Conservation (phyloP, 176 grass and related monocot genomes). For the Melocanna baccifera region DNA sequence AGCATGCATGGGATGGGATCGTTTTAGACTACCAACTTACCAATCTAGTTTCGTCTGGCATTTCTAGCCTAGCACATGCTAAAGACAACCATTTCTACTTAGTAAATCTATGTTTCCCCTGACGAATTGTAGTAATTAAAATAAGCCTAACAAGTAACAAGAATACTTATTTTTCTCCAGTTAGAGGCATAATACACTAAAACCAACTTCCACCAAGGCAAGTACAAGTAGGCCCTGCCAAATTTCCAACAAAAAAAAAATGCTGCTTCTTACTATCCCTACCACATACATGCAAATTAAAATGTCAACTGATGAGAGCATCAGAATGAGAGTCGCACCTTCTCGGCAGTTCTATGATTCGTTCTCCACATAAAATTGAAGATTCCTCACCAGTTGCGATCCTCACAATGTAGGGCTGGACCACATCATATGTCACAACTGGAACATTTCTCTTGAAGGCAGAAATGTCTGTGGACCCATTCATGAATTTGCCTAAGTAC, state of each 20-base stretch:
- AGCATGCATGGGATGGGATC: background rate
- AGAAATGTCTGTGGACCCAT: slow-evolving; percentile 52
- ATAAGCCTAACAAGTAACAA: background rate
- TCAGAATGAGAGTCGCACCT: slow-evolving; percentile 40
- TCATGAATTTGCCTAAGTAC: slow-evolving; percentile 68
- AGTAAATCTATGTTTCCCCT: background rate
- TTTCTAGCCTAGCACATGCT: background rate
- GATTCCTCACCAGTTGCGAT: slow-evolving; percentile 56
- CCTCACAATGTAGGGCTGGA: slow-evolving; percentile 62
- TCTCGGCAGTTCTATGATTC: slow-evolving; percentile 58
- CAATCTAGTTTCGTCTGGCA: background rate
- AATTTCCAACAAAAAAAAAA: slow-evolving; percentile 10
- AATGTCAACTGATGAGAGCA: background rate
- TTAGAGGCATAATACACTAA: background rate
- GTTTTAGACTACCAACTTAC: background rate
- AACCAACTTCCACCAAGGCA: background rate
- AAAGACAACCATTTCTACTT: background rate
- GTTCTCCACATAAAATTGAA: slow-evolving; percentile 67
- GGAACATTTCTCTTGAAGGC: slow-evolving; percentile 56
- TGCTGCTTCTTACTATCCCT: slow-evolving; percentile 11
- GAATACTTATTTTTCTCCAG: background rate
- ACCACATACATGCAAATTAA: slow-evolving; percentile 14
- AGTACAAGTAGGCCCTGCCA: background rate
- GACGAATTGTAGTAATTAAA: background rate
- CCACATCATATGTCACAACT: slow-evolving; percentile 55